Percentiles rank a stretch among this genome's conserved stretches.
These are phyloP conservation scores for Annulohypoxylon nitens DNA, from an alignment of 495 filamentous ascomycete species.

Conservation along the genomic window DNA sequence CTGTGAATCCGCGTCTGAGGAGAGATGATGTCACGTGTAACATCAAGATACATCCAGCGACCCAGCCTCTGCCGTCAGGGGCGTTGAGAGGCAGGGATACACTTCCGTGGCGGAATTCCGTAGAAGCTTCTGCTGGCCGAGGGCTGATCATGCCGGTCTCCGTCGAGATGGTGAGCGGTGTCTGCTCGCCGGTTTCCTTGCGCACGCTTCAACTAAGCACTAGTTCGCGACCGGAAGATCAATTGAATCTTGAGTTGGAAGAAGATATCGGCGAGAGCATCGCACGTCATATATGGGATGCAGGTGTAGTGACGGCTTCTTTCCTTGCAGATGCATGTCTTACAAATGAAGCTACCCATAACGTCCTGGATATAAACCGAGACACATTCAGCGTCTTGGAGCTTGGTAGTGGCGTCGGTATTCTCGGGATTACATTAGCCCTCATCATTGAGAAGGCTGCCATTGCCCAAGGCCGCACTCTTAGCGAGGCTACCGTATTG, in stretches of 20 bases:
- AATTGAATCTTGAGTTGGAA: constrained; percentile 64
- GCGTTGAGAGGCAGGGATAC: constrained; percentile 52
- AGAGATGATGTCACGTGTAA: constrained; percentile 47
- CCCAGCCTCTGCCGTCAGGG: constrained; percentile 41
- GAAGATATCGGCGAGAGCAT: constrained; percentile 97
- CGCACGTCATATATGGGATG: constrained; percentile 92
- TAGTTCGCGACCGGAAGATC: constrained; percentile 43
- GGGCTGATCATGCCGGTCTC: constrained; percentile 57
- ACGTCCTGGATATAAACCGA: constrained; percentile 18
- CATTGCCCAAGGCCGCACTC: constrained; percentile 21
- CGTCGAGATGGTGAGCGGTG: constrained; percentile 50
- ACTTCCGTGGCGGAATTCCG: constrained; percentile 34
- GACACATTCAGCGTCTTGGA: constrained; percentile 73
- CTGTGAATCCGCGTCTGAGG: constrained; percentile 39
- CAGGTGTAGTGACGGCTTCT: constrained; percentile 55
- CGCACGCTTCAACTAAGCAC: constrained; percentile 52
- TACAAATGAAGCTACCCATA: constrained; percentile 11
- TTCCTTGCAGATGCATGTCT: constrained; percentile 53
- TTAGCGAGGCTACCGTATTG: constrained; percentile 61
- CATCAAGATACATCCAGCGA: constrained; percentile 55
- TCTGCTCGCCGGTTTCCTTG: constrained; percentile 49
- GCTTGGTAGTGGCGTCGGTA: constrained; percentile 86
- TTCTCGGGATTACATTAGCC: constrained; percentile 82
- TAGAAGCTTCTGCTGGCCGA: constrained; percentile 20
- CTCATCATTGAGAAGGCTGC: constrained; percentile 61